Evolutionary conservation across 257 asterid genomes (phyloP).

Genomic region (Solanum piurae): DNA sequence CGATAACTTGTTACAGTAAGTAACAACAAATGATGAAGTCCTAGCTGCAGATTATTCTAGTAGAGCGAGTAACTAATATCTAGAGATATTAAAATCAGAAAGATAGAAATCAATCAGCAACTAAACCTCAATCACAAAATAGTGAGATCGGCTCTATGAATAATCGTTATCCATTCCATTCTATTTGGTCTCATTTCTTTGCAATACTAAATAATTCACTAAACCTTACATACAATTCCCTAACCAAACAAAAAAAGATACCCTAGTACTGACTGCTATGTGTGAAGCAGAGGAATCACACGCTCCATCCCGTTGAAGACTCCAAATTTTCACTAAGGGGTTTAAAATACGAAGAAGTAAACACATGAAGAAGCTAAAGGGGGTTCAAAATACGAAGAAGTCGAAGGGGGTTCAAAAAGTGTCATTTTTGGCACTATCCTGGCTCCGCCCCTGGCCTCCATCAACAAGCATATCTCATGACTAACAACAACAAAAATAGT

Average conservation of each 20-base stretch:
- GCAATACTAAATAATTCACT: neutral
- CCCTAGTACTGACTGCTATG: neutral
- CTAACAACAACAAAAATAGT: neutral
- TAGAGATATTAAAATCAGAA: neutral
- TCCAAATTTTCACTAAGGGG: neutral
- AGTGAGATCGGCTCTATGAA: neutral
- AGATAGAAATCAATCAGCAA: neutral
- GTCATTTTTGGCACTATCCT: neutral
- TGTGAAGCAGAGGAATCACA: neutral
- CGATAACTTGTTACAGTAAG: slow-evolving; percentile 16
- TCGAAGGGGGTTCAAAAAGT: neutral
- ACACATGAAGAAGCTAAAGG: neutral
- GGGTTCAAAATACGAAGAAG: neutral
- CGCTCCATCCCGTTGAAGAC: neutral
- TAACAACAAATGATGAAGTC: neutral
- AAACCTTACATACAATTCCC: neutral
- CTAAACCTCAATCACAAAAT: neutral
- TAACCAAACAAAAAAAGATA: neutral
- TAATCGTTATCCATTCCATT: neutral
- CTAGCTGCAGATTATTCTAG: neutral
- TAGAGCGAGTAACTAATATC: neutral
- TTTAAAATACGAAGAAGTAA: neutral
- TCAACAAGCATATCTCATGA: neutral
- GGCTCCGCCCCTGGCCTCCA: neutral
- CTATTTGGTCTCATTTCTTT: neutral